Base-by-base conservation (phyloP, 2,329 filamentous ascomycete genomes). In the Phoma herbarum region DNA sequence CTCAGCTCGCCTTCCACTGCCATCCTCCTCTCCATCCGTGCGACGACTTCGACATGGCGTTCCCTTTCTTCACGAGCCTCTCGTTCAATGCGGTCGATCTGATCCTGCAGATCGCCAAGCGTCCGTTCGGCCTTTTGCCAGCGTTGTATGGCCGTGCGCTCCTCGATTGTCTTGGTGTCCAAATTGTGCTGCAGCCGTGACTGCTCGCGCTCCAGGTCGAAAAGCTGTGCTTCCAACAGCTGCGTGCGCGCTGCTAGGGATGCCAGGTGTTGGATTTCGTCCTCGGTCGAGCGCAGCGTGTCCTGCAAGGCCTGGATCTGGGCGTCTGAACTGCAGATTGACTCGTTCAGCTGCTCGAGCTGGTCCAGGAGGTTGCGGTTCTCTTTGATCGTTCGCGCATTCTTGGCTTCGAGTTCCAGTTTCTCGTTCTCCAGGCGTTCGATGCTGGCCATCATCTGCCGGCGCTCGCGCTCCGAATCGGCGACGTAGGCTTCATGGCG, bases 401-500 rank as follows among this genome's bases (percentile, higher is more conserved):
- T 99, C 70, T 87, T 85, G 41, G 83, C 82, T 77, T 97, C 91
- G 61, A 96, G 85, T 44, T 72, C 72, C 52, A 75, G 67, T 79
- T 96, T 97, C 66, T 88, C 84, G 49, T 77, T 77, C 79, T 96
- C 92, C 51, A 99, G 83, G 63, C 84, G 84, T 68, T 90, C 88
- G 74, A 97, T 93, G 61, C 86, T 90, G 45, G 82, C 78, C 43
- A 86, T 84, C 79, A 97, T 87, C 61, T 89, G 86, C 61, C 84
- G 81, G 60, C 93, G 90, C 75, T 97, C 93, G 68, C 88, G 87
- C 81, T 97, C 93, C 59, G 93, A 92, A 77, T 97, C 92, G 67
- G 89, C 89, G 84, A 97, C 94, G 79, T 96, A 97, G 59, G 91
- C 88, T 82, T 98, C 93, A 85, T 99, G 93, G 70, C 94, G 90